Conservation (phyloP, 2,329 filamentous ascomycete species). For the Colletotrichum musae region DNA sequence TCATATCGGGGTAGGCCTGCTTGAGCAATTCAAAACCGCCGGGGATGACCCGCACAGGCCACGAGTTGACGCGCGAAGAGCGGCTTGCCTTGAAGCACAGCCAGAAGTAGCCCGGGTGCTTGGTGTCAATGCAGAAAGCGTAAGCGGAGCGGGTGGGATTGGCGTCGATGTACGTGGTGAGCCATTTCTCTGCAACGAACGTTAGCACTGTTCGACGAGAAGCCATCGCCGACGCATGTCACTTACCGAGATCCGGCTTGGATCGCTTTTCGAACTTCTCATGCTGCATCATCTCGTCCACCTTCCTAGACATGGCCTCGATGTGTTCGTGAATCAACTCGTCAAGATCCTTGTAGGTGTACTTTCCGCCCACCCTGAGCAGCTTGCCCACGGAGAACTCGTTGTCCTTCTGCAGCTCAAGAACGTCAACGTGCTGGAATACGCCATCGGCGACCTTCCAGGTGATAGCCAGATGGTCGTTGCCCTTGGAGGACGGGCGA, state of each 20-base stretch:
- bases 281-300: conserved; percentile 94
- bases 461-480: conserved; percentile 94
- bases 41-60: conserved; percentile 92
- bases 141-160: conserved; percentile 96
- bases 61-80: conserved; percentile 79
- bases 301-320: conserved; percentile 97
- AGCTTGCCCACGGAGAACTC: conserved; percentile 93
- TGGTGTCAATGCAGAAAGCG: conserved; percentile 93
- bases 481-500: conserved; percentile 93
- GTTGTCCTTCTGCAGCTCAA: conserved; percentile 96
- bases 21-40: conserved; percentile 93
- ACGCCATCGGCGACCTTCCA: conserved; percentile 98
- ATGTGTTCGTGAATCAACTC: conserved; percentile 98
- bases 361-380: conserved; percentile 88
- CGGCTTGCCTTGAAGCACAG: conserved; percentile 96
- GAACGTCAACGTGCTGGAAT: conserved; percentile 98
- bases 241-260: conserved; percentile 82
- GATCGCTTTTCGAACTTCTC: conserved; percentile 87
- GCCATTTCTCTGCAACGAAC: conserved; percentile 82
- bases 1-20: conserved; percentile 93
- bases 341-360: conserved; percentile 95
- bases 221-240: background rate
- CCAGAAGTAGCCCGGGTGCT: conserved; percentile 94
- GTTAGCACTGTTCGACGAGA: conserved; percentile 13
- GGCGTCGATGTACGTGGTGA: conserved; percentile 94